A percentile compares a stretch with the other conserved stretches of the same genome.
These are phyloP conservation scores for Trichoderma pleuroti DNA, from an alignment of 2,329 filamentous ascomycete species.

Conservation along the genomic window DNA sequence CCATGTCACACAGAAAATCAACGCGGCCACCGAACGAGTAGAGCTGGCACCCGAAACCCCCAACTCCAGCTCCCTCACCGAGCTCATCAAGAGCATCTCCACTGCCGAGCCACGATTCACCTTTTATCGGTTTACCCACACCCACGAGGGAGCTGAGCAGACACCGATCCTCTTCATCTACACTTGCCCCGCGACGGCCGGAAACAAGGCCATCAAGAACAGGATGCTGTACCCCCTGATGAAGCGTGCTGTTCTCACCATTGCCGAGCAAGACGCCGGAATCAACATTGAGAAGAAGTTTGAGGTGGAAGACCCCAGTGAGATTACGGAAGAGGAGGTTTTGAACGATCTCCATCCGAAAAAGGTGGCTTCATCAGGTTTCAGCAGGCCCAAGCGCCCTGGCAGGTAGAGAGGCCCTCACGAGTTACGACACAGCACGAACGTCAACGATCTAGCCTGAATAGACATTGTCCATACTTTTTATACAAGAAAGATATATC, in stretches of 20 bases:
- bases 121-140: constrained; percentile 67
- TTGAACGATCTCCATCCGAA: constrained; percentile 65
- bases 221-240: constrained; percentile 79
- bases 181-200: constrained; percentile 67
- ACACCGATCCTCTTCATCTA: constrained; percentile 74
- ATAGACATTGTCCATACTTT: constrained; percentile 20
- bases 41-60: constrained; percentile 57
- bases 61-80: constrained; percentile 51
- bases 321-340: constrained; percentile 66
- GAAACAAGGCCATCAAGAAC: constrained; percentile 70
- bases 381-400: constrained; percentile 75
- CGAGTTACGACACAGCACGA: constrained; percentile 15
- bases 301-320: constrained; percentile 63
- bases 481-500: constrained; percentile 12
- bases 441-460: constrained; percentile 19
- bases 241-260: constrained; percentile 62
- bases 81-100: constrained; percentile 60
- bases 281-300: constrained; percentile 67
- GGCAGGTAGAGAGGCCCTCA: constrained; percentile 49
- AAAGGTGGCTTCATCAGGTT: constrained; percentile 62
- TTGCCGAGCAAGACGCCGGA: constrained; percentile 63
- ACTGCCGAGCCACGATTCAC: constrained; percentile 69
- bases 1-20: constrained; percentile 57
- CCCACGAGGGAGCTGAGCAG: constrained; percentile 48
- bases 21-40: constrained; percentile 65